These are phyloP conservation scores for Mycena latifolia DNA, from an alignment of 768 basidiomycete genomes.

Conservation along the genomic window DNA sequence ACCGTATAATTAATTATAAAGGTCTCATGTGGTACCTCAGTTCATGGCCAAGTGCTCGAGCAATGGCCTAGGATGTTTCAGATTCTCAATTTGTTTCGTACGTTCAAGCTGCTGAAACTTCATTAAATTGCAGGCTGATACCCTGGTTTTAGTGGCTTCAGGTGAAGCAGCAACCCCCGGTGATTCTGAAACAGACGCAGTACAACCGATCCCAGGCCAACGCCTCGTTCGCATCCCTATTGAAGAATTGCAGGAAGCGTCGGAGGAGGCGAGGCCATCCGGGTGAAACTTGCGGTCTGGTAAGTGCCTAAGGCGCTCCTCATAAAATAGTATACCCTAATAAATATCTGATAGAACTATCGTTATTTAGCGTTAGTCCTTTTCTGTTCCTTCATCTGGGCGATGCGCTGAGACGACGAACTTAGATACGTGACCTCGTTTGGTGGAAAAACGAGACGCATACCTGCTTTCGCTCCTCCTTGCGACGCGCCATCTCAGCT, in stretches of 20 bases:
- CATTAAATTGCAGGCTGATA: not conserved
- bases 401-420: slow-evolving; percentile 68
- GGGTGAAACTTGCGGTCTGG: slow-evolving; percentile 1
- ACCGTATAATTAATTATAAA: not conserved
- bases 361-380: slow-evolving; percentile 51
- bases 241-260: slow-evolving; percentile 60
- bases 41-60: slow-evolving; percentile 81
- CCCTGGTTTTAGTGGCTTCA: slow-evolving; percentile 58
- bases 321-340: slow-evolving; percentile 20
- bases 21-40: slow-evolving; percentile 47
- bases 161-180: slow-evolving; percentile 47
- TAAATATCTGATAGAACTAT: slow-evolving; percentile 11
- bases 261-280: slow-evolving; percentile 16
- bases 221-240: slow-evolving; percentile 81
- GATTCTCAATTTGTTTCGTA: slow-evolving; percentile 77
- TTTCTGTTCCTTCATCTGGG: slow-evolving; percentile 86
- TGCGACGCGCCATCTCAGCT: slow-evolving; percentile 90
- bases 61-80: slow-evolving; percentile 90
- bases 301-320: slow-evolving; percentile 18
- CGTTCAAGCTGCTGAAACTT: slow-evolving; percentile 35
- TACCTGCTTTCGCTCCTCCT: slow-evolving; percentile 94
- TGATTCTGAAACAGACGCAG: slow-evolving; percentile 23
- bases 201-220: slow-evolving; percentile 57
- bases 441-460: slow-evolving; percentile 35
- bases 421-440: slow-evolving; percentile 16